Evolutionary conservation across 2,329 filamentous ascomycete species (phyloP).

Genomic region (Cladophialophora bantiana): DNA sequence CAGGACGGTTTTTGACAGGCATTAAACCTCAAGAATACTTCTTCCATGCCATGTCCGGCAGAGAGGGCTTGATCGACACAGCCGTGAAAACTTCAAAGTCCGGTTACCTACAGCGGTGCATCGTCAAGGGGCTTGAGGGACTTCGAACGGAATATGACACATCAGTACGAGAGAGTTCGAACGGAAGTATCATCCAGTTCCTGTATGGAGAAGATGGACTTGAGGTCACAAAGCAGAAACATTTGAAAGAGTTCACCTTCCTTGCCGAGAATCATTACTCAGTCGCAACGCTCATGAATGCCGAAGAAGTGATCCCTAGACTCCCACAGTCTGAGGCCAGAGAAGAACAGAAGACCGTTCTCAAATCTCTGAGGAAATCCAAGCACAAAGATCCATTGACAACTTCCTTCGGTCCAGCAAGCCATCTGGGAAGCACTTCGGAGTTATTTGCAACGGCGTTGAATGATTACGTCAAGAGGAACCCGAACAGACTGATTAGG

Average conservation of each 20-base stretch:
- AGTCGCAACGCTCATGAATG: constrained; percentile 76
- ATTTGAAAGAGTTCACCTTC: constrained; percentile 89
- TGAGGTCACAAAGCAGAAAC: constrained; percentile 92
- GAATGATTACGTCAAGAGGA: constrained; percentile 77
- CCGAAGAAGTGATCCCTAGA: constrained; percentile 55
- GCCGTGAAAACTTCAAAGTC: constrained; percentile 98
- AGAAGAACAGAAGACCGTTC: constrained; percentile 59
- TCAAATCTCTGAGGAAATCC: constrained; percentile 67
- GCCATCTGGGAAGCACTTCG: constrained; percentile 83
- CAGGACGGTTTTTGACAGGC: constrained; percentile 95
- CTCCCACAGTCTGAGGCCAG: constrained; percentile 25
- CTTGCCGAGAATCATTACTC: constrained; percentile 84
- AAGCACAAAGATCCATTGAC: constrained; percentile 78
- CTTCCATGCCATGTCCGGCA: constrained; percentile 99
- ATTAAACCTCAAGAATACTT: constrained; percentile 98
- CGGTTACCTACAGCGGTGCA: constrained; percentile 92
- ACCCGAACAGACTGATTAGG: constrained; percentile 67
- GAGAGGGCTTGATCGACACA: constrained; percentile 98
- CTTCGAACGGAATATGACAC: constrained; percentile 91
- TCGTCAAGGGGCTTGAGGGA: constrained; percentile 99
- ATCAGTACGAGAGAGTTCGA: constrained; percentile 84
- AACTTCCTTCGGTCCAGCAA: constrained; percentile 75
- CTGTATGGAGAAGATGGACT: constrained; percentile 95
- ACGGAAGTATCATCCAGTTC: constrained; percentile 93
- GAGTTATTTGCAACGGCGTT: constrained; percentile 80